Conservation (phyloP, 2,329 filamentous ascomycete genomes). For the Grosmannia penicillata region DNA sequence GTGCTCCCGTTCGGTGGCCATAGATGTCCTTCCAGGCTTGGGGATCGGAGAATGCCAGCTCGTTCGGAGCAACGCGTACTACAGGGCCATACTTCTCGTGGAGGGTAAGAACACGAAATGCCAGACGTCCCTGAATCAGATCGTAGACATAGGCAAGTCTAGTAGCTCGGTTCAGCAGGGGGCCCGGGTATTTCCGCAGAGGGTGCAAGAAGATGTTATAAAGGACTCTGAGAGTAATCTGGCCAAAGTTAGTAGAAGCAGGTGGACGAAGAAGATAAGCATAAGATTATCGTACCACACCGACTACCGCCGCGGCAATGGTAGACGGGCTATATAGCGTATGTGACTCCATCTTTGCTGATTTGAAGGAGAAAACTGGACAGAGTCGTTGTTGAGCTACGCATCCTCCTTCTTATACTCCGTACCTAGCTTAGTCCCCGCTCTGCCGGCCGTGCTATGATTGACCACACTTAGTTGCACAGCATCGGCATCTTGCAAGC, state of each 20-base stretch:
- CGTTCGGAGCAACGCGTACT: conserved; percentile 25
- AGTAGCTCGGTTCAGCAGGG: conserved; percentile 13
- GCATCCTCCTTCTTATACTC: too few species aligned
- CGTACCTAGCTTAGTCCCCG: too few species aligned
- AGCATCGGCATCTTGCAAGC: too few species aligned
- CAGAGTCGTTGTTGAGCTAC: too few species aligned
- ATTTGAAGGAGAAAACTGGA: too few species aligned
- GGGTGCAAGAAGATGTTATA: conserved; percentile 21
- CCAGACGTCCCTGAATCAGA: conserved; percentile 5
- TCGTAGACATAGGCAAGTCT: conserved; percentile 2
- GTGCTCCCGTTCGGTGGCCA: conserved; percentile 10
- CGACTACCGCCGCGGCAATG: not conserved
- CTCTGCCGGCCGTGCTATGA: too few species aligned
- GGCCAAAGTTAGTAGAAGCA: too few species aligned
- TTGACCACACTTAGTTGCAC: too few species aligned
- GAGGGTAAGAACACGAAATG: conserved; percentile 9
- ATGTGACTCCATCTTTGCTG: too few species aligned
- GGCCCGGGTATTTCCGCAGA: conserved; percentile 17
- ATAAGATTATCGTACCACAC: not conserved
- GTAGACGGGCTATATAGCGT: too few species aligned
- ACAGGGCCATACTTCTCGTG: conserved; percentile 20
- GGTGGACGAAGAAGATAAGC: not conserved
- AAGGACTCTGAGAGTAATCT: conserved; percentile 6
- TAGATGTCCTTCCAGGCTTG: conserved; percentile 24
- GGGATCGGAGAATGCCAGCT: conserved; percentile 23